Conservation (phyloP, 192 early-diverging fungal genomes). For the Backusella westeae region DNA sequence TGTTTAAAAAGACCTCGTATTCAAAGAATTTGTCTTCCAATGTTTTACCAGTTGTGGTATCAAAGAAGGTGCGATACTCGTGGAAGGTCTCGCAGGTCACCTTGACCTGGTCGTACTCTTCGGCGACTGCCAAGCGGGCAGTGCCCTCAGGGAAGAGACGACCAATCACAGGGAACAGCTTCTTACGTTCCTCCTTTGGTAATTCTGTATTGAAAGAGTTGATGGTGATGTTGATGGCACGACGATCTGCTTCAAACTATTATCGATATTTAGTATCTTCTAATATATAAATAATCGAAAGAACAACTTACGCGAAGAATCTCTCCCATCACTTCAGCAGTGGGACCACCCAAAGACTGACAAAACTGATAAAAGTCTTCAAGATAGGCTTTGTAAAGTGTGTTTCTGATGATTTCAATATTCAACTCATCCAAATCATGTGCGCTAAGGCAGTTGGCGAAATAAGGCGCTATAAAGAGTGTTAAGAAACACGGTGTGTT, state of each 20-base stretch:
- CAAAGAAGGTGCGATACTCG: slow-evolving; percentile 90
- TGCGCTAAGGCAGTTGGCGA: slow-evolving; percentile 93
- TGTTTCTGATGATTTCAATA: slow-evolving; percentile 99
- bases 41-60: slow-evolving; percentile 56
- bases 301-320: slow-evolving; percentile 68
- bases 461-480: slow-evolving; percentile 80
- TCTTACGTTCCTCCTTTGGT: slow-evolving; percentile 92
- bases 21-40: slow-evolving; percentile 97
- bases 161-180: slow-evolving; percentile 91
- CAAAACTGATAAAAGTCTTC: slow-evolving; percentile 98
- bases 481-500: background rate
- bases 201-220: slow-evolving; percentile 99
- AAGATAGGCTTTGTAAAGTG: slow-evolving; percentile 96
- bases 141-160: slow-evolving; percentile 92
- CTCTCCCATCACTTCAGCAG: slow-evolving; percentile 91
- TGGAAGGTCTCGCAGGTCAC: slow-evolving; percentile 75
- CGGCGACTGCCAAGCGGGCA: slow-evolving; percentile 75
- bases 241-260: slow-evolving; percentile 97
- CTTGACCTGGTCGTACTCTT: slow-evolving; percentile 96
- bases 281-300: too few species aligned
- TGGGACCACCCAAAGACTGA: slow-evolving; percentile 74
- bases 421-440: slow-evolving; percentile 99
- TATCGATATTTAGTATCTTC: too few species aligned
- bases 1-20: slow-evolving; percentile 93
- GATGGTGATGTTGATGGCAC: slow-evolving; percentile 98